Evolutionary conservation across 202 grass and related monocot genomes (phyloP).

Genomic region (Setaria viridis): DNA sequence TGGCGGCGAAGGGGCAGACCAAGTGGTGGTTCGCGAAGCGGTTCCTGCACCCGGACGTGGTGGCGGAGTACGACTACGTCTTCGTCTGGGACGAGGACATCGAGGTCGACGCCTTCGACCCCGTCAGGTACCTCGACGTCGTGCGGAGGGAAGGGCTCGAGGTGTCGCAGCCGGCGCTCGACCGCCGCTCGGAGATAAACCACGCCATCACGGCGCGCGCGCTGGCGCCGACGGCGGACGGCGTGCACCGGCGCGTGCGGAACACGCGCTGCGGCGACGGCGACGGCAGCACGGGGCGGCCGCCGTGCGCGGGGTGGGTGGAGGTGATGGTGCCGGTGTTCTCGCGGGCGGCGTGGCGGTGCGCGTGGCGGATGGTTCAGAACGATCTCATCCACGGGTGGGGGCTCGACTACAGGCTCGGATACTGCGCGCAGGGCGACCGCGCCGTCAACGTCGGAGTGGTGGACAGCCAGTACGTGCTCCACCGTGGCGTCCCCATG

Average conservation of each 20-base stretch:
- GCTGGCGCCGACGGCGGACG: background rate
- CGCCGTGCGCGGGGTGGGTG: slow-evolving; percentile 91
- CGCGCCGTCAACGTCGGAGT: slow-evolving; percentile 56
- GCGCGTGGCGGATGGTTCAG: slow-evolving; percentile 90
- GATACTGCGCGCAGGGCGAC: slow-evolving; percentile 79
- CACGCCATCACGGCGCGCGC: slow-evolving; percentile 56
- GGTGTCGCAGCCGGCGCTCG: slow-evolving; percentile 72
- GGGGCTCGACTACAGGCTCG: slow-evolving; percentile 91
- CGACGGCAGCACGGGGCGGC: slow-evolving; percentile 38
- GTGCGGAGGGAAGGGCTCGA: slow-evolving; percentile 51
- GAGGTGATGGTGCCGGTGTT: slow-evolving; percentile 99
- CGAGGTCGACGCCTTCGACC: slow-evolving; percentile 60
- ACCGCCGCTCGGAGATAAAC: slow-evolving; percentile 58
- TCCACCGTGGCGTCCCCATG: slow-evolving; percentile 15
- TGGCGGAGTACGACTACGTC: slow-evolving; percentile 63
- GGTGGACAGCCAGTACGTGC: slow-evolving; percentile 65
- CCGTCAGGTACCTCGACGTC: slow-evolving; percentile 53
- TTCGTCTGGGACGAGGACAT: slow-evolving; percentile 81
- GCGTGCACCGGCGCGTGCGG: slow-evolving; percentile 45
- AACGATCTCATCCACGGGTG: slow-evolving; percentile 92
- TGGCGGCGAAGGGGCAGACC: slow-evolving; percentile 53
- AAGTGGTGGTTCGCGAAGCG: slow-evolving; percentile 86
- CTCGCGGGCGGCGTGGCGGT: slow-evolving; percentile 79
- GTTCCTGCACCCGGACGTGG: slow-evolving; percentile 75
- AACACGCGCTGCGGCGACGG: slow-evolving; percentile 31